A percentile compares a stretch with the other conserved stretches of the same genome.
phyloP scores from a whole-genome alignment of 1,284 basidiomycete species.

The Pseudozyma pruni region DNA sequence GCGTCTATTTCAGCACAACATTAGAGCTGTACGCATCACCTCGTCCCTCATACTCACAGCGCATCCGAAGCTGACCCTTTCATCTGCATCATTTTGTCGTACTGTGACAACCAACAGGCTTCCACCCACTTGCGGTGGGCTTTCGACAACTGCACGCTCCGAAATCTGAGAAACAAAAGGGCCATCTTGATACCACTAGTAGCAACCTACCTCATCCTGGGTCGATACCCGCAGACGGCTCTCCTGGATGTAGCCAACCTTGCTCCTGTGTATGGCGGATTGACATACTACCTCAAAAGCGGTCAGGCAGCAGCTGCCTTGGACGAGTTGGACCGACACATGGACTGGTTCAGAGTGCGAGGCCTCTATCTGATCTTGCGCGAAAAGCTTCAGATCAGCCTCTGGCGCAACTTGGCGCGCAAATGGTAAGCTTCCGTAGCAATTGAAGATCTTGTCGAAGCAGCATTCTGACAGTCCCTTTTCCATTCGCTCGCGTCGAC shows the following conservation, averaged over 20 bases:
- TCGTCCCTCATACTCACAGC: too few species aligned
- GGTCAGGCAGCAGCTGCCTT: constrained; percentile 64
- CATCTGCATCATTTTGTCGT: too few species aligned
- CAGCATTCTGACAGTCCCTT: neutral
- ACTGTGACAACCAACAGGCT: constrained; percentile 40
- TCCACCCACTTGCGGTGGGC: constrained; percentile 67
- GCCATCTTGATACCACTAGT: constrained; percentile 68
- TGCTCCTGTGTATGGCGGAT: constrained; percentile 40
- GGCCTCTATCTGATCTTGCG: constrained; percentile 68
- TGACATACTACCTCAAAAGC: constrained; percentile 53
- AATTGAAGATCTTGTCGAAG: too few species aligned
- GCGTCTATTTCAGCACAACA: constrained; percentile 68
- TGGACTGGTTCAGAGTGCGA: constrained; percentile 64
- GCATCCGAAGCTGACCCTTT: too few species aligned
- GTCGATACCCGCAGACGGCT: constrained; percentile 62
- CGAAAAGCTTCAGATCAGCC: constrained; percentile 68
- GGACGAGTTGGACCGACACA: constrained; percentile 60
- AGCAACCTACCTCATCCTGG: constrained; percentile 68
- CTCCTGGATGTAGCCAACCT: constrained; percentile 65
- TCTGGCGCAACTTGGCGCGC: constrained; percentile 69
- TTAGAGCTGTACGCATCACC: constrained; percentile 58
- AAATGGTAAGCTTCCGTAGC: constrained; percentile 67
- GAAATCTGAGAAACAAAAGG: constrained; percentile 61
- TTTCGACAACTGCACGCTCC: constrained; percentile 64
- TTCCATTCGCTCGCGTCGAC: too few species aligned